Percentiles rank a stretch among this genome's conserved stretches.
These are phyloP conservation scores for Dryadomyces quercus-mongolicae DNA, from an alignment of 2,329 filamentous ascomycete genomes.

Conservation along the genomic window DNA sequence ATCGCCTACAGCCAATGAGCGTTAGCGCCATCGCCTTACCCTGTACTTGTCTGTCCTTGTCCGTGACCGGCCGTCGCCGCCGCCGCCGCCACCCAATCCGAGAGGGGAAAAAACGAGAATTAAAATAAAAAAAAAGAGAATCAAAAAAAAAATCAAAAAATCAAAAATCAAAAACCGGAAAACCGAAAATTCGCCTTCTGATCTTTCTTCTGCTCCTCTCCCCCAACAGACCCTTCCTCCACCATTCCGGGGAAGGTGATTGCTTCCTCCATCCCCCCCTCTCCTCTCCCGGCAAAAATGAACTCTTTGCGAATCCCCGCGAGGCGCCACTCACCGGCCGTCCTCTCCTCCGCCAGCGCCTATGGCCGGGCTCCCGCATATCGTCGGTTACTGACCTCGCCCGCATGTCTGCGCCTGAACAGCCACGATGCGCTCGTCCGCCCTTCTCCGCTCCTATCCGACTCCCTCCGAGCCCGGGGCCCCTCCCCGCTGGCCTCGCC, in stretches of 20 bases:
- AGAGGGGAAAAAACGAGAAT: conserved; percentile 4
- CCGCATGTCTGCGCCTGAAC: conserved; percentile 4
- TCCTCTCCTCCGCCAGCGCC: conserved; percentile 19
- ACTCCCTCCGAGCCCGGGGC: neutral
- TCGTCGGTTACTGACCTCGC: conserved; percentile 29
- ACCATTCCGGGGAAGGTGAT: neutral
- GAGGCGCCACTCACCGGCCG: conserved; percentile 30
- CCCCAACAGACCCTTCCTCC: neutral
- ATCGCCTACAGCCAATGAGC: neutral
- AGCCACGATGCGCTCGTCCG: conserved; percentile 12
- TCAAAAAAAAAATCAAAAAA: conserved; percentile 3
- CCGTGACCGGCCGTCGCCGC: neutral
- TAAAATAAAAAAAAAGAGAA: neutral
- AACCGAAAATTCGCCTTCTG: neutral
- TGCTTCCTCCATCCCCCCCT: neutral
- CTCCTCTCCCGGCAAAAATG: no score
- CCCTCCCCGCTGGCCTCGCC: conserved; percentile 29
- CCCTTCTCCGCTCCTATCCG: neutral
- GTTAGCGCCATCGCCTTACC: neutral
- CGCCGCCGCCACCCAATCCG: conserved; percentile 5
- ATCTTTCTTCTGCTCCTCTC: no score
- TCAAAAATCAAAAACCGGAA: neutral
- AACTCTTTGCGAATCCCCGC: conserved; percentile 28
- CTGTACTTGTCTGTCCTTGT: conserved; percentile 3
- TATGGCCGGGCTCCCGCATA: conserved; percentile 33